Evolutionary conservation across 176 grass and related monocot species (phyloP).

Genomic region (Oryza meyeriana): DNA sequence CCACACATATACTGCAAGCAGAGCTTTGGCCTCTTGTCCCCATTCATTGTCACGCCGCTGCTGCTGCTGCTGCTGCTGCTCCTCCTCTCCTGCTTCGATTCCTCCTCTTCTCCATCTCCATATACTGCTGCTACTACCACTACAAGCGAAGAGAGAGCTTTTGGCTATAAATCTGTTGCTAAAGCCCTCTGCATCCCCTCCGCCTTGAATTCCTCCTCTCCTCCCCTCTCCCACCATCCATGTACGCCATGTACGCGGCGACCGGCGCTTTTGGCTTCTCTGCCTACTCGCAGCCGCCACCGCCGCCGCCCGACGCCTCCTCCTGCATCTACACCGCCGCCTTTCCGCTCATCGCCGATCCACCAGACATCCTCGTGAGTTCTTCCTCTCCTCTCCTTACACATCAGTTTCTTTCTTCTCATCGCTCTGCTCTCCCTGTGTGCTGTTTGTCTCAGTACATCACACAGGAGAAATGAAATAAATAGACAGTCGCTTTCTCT

Average conservation of each 20-base stretch:
- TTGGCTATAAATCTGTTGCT: slow-evolving; percentile 13
- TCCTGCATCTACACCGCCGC: background rate
- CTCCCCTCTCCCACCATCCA: background rate
- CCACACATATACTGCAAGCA: background rate
- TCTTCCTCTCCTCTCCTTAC: background rate
- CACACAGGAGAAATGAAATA: no score
- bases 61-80: no score
- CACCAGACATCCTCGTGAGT: slow-evolving; percentile 41
- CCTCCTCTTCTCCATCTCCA: no score
- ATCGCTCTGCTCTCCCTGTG: no score
- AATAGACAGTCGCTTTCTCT: slow-evolving; percentile 21
- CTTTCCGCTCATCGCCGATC: background rate
- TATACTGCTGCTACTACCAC: no score
- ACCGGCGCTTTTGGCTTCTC: slow-evolving; percentile 31
- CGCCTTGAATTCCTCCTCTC: background rate
- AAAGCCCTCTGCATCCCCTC: background rate
- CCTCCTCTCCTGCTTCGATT: no score
- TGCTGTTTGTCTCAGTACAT: no score
- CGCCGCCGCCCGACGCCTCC: slow-evolving; percentile 27
- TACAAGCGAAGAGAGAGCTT: no score
- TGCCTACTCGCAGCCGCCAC: slow-evolving; percentile 26
- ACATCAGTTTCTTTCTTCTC: no score
- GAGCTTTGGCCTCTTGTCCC: background rate
- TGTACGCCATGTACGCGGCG: slow-evolving; percentile 49
- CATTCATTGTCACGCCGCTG: background rate